These are phyloP conservation scores for Wickerhamomyces tratensis DNA, from an alignment of 805 yeast genomes.

Conservation along the genomic window DNA sequence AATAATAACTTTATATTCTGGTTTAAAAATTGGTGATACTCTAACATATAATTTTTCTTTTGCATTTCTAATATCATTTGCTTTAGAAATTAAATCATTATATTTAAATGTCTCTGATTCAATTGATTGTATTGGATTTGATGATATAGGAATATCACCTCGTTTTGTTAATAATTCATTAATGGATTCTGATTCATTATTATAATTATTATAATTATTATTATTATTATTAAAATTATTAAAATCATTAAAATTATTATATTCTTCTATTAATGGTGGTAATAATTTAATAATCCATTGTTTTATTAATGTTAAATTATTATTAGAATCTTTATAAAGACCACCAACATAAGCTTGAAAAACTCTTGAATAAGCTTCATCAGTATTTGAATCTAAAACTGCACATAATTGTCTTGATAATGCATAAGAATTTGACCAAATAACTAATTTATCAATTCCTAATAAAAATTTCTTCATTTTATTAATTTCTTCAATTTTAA, in stretches of 20 bases:
- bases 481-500: constrained; percentile 62
- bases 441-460: constrained; percentile 56
- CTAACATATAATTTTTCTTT: constrained; percentile 54
- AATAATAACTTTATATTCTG: constrained; percentile 35
- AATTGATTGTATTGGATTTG: no score
- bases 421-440: constrained; percentile 56
- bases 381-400: constrained; percentile 31
- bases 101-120: no score
- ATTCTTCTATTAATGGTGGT: constrained; percentile 25
- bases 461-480: constrained; percentile 55
- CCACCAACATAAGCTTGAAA: constrained; percentile 92
- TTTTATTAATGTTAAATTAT: constrained; percentile 33
- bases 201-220: no score
- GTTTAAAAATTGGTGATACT: constrained; percentile 48
- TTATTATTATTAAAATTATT: no score
- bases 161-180: no score
- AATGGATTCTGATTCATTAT: no score
- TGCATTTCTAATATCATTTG: constrained; percentile 37
- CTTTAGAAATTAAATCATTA: no score
- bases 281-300: constrained; percentile 43
- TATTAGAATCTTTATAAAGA: constrained; percentile 41
- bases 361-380: constrained; percentile 57
- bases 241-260: no score
- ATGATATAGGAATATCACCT: no score
- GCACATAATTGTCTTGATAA: constrained; percentile 43